Evolutionary conservation across 305 asterid species (phyloP), one percentile per base, ranked within the genome.

Genomic region (Fraxinus xanthoxyloides): DNA sequence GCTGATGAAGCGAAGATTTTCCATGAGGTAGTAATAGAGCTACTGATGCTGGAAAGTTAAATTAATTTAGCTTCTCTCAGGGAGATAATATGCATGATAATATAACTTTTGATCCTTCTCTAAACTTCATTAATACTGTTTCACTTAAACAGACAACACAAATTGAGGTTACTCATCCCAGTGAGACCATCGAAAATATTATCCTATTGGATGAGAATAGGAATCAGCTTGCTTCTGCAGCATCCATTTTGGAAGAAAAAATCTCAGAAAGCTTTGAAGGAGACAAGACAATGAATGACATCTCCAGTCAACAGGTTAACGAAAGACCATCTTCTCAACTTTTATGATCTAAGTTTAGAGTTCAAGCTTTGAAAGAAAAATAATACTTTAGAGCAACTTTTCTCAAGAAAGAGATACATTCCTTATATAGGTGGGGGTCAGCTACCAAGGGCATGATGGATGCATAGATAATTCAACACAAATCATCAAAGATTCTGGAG

Each of bases 81-180:
- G 40, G 26, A 70, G 23, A 32, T 70, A 70, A 70, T 70, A 70
- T 32, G 43, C 75, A 9, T 69, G 75, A 65, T 69, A 30, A 30
- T 28, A n/a, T 17, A 32, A 56, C 32, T 23, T 75, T 61, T 75
- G 13, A 38, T 13, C 76, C 63, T 46, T 59, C 19, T 48, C 63
- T 67, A 17, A 77, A 79, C 35, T 61, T 79, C 2, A 61, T 26
- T 38, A 43, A 8, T 13, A 74, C 23, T 26, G 28, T 31, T 36
- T 51, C 21, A 35, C 65, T 61, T 19, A 9, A 79, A 76, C 79
- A 86, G 89, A 82, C 63, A 23, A 79, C 48, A 46, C 79, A 84
- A 43, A 72, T 77, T 34, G 65, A 79, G 31, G 70, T 56, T 48
- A 74, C 38, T 10, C 4, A 13, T 35, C 7, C 74, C 74, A 51